Base-by-base conservation (phyloP, 2,329 filamentous ascomycete species). In the Orbilia quercus region DNA sequence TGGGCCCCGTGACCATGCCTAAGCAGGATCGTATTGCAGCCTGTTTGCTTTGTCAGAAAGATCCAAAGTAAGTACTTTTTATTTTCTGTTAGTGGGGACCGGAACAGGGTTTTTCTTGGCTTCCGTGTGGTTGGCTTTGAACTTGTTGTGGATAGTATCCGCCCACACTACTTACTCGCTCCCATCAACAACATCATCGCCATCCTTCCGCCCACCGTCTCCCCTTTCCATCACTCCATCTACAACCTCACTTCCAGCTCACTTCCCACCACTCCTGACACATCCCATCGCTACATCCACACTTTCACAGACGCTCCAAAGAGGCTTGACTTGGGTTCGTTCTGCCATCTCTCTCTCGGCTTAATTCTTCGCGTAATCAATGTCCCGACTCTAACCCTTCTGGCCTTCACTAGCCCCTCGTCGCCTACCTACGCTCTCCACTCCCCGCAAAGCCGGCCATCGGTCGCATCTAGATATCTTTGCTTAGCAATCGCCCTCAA, bases 101-200 rank as follows among this genome's bases (percentile, higher is more conserved):
- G 44, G 47, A 51, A 31, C 34, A 51, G 36, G 59, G 18, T 23
- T 28, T 51, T 54, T 54, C 59, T 64, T 64, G 59, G 59, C 59
- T 54, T 34, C 38, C 36, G 55, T 58, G 62, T 42, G 53, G 20
- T 57, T 42, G 53, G 36, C n/a, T n/a, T n/a, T n/a, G n/a, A n/a
- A n/a, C n/a, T 44, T 67, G 63, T 44, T 64, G 40, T 67, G 63
- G 63, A 51, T 51, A 25, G 44, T 42, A 9, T 31, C 18, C 25
- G 16, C 28, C 34, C 34, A 40, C n/a, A 54, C 11, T n/a, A 22
- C 38, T 16, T n/a, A 25, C 16, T 38, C 25, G 42, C 6, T 31
- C 20, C 45, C 22, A 47, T 40, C 54, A 59, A 44, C 53, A 67
- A 59, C 63, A 59, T 59, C 63, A 58, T 67, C 54, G 45, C 54